Conservation (phyloP, 2,329 filamentous ascomycete species). For the Alternaria sp. region DNA sequence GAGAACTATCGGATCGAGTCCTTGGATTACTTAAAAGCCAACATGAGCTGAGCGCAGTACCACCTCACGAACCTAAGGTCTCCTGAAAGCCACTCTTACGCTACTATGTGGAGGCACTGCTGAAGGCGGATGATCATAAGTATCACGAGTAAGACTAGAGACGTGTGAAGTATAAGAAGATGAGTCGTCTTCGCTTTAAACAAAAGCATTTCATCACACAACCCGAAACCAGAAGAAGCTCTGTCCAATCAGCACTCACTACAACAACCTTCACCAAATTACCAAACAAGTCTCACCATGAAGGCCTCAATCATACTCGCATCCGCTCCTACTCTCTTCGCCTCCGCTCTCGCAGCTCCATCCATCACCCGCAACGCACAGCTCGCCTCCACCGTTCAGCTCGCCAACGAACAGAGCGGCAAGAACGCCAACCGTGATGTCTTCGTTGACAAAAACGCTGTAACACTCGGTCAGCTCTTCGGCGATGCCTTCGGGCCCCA, state of each 20-base stretch:
- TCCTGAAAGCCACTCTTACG: neutral
- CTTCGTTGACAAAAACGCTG: neutral
- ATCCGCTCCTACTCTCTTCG: neutral
- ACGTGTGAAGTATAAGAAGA: conserved; percentile 3
- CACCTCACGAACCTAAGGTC: neutral
- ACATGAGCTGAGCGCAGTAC: neutral
- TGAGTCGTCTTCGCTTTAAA: neutral
- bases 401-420: conserved; percentile 4
- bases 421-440: conserved; percentile 7
- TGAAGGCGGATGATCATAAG: neutral
- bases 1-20: neutral
- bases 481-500: neutral
- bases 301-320: conserved; percentile 8
- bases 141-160: neutral
- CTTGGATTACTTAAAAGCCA: neutral
- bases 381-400: conserved; percentile 3
- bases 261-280: neutral
- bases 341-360: conserved; percentile 7
- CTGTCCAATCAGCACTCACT: neutral
- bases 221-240: too few species aligned
- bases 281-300: conserved; percentile 7
- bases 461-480: conserved; percentile 7
- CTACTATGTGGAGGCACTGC: conserved; percentile 3
- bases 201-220: conserved; percentile 2
- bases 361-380: neutral